Conservation (phyloP, 768 basidiomycete genomes). For the Pholiota microspora region DNA sequence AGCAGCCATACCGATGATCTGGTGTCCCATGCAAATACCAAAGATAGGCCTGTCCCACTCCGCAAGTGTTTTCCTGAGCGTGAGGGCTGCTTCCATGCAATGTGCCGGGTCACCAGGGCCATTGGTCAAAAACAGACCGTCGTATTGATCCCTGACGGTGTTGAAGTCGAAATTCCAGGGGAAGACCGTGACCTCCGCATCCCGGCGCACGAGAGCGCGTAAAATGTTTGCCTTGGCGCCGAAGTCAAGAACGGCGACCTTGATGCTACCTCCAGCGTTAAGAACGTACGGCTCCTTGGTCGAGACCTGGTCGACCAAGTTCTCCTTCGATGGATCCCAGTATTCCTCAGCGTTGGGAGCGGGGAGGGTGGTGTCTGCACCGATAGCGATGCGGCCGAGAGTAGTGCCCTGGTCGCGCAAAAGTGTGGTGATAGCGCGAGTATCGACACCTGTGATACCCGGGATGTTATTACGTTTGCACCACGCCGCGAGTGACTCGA, state of each 20-base stretch:
- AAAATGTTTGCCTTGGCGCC: slow-evolving; percentile 98
- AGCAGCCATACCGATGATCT: slow-evolving; percentile 96
- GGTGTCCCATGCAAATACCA: slow-evolving; percentile 99
- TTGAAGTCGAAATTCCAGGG: slow-evolving; percentile 99
- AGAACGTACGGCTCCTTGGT: slow-evolving; percentile 82
- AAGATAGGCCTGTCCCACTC: slow-evolving; percentile 96
- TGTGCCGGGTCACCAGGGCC: slow-evolving; percentile 94
- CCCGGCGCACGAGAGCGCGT: slow-evolving; percentile 87
- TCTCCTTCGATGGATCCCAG: slow-evolving; percentile 91
- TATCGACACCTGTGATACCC: slow-evolving; percentile 95
- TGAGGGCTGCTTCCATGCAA: slow-evolving; percentile 80
- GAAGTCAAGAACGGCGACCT: slow-evolving; percentile 95
- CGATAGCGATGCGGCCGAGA: slow-evolving; percentile 86
- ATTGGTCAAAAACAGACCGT: slow-evolving; percentile 95
- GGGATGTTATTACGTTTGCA: slow-evolving; percentile 88
- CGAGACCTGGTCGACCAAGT: slow-evolving; percentile 92
- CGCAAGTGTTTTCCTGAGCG: slow-evolving; percentile 75
- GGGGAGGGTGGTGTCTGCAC: slow-evolving; percentile 60
- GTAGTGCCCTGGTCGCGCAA: slow-evolving; percentile 98
- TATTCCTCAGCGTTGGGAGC: slow-evolving; percentile 69
- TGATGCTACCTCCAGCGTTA: slow-evolving; percentile 84
- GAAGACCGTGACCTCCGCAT: slow-evolving; percentile 89
- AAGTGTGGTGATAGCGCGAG: slow-evolving; percentile 91
- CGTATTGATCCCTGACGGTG: slow-evolving; percentile 81
- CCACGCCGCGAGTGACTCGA: slow-evolving; percentile 92